Evolutionary conservation across 2,329 filamentous ascomycete genomes (phyloP), one percentile per base, ranked within the genome.

Genomic region (Botryotinia narcissicola): DNA sequence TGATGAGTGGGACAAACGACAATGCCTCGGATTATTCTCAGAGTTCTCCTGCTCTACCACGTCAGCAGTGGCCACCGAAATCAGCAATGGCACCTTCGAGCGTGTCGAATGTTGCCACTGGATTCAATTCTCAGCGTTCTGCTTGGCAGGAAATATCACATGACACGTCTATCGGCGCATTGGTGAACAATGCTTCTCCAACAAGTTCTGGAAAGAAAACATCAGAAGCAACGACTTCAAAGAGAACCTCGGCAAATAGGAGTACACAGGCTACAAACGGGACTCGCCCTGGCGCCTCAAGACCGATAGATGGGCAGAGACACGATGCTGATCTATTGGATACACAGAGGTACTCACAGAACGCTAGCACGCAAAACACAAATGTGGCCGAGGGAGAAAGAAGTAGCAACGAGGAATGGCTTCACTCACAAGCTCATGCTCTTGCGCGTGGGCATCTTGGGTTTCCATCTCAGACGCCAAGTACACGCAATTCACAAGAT

Each of bases 171-270:
- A 88, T 88, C 22, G 88, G 87, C 40, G 87, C 87, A 20, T 82
- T 87, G 74, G 84, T 91, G 71, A 98, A 98, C 78, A 94, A 97
- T 79, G 95, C 94, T 2, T 97, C 94, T 3, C 97, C 95, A 1
- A 97, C 95, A 1, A 90, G 90, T 35, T 92, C 89, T 5, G 89
- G 90, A n/a, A 96, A 97, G 83, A 95, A 93, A 3, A 93, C 93
- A 1, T 90, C 89, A 1, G 90, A 88, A 0, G 37, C 25, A 42
- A 68, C 66, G 6, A 42, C 35, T n/a, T 68, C 66, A 16, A 68
- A 68, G 66, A 68, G 66, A 25, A 29, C 37, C 37, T 90, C 89
- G 0, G 90, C 88, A 3, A 87, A 88, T 76, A 87, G 88, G 81
- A 91, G 91, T 80, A 93, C 92, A 0, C 92, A 95, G 80, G 87